phyloP scores from a whole-genome alignment of 225 moss, liverwort and hornwort species.

The Sphagnum tenellum region DNA sequence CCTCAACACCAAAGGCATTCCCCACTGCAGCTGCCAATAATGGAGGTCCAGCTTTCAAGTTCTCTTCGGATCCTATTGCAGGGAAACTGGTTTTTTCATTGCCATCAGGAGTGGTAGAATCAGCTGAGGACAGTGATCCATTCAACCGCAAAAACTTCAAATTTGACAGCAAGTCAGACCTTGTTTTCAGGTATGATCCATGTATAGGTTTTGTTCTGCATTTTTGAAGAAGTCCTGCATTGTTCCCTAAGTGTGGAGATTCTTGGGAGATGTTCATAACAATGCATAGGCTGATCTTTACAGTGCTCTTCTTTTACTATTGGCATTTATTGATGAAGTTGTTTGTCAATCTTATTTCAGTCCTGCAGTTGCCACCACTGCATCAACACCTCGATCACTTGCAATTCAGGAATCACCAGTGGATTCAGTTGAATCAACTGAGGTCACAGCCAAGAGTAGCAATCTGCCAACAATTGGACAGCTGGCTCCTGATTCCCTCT shows the following conservation, averaged over 20 bases:
- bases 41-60: constrained; percentile 33
- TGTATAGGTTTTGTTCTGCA: too few species aligned
- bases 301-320: background rate
- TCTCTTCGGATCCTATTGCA: constrained; percentile 29
- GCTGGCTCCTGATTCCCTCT: constrained; percentile 14
- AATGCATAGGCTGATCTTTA: too few species aligned
- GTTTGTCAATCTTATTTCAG: constrained; percentile 13
- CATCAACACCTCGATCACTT: constrained; percentile 17
- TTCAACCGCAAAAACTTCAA: constrained; percentile 29
- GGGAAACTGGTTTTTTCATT: constrained; percentile 19
- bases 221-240: too few species aligned
- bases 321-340: constrained; percentile 1
- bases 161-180: constrained; percentile 39
- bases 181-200: constrained; percentile 33
- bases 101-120: constrained; percentile 5
- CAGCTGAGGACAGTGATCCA: constrained; percentile 9
- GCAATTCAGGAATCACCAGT: constrained; percentile 18
- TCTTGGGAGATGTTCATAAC: too few species aligned
- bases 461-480: constrained; percentile 6
- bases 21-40: constrained; percentile 32
- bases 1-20: constrained; percentile 92
- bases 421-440: constrained; percentile 11
- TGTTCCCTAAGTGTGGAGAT: too few species aligned
- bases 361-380: constrained; percentile 11
- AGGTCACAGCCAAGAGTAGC: constrained; percentile 11